A percentile compares a stretch with the other conserved stretches of the same genome.
phyloP scores from a whole-genome alignment of 495 filamentous ascomycete species.

The Chlorociboria aeruginascens region DNA sequence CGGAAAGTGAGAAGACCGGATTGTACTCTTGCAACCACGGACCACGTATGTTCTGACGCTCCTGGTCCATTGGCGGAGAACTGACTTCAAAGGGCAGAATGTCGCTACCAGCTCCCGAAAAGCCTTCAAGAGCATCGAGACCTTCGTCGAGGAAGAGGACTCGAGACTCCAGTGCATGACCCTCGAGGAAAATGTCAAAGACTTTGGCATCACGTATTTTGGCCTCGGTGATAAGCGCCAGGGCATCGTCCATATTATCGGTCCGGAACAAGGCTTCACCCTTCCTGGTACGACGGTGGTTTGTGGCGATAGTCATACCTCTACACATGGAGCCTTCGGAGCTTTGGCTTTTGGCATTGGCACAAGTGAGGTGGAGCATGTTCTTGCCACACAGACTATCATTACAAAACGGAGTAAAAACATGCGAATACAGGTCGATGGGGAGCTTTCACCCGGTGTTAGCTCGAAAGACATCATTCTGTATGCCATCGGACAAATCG shows the following conservation, averaged over 20 bases:
- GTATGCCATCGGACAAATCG: slow-evolving; percentile 86
- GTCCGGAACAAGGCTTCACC: slow-evolving; percentile 98
- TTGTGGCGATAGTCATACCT: slow-evolving; percentile 95
- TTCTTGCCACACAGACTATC: slow-evolving; percentile 88
- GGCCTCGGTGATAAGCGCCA: slow-evolving; percentile 92
- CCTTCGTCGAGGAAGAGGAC: slow-evolving; percentile 88
- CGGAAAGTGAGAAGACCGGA: slow-evolving; percentile 85
- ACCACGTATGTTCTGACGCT: slow-evolving; percentile 60
- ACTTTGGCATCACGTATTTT: slow-evolving; percentile 94
- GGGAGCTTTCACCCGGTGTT: slow-evolving; percentile 79
- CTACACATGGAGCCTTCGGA: slow-evolving; percentile 94
- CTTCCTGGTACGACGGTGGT: slow-evolving; percentile 95
- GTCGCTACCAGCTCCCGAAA: slow-evolving; percentile 83
- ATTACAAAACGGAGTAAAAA: slow-evolving; percentile 95
- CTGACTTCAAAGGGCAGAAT: slow-evolving; percentile 47
- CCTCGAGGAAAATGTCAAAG: slow-evolving; percentile 93
- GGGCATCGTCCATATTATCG: slow-evolving; percentile 97
- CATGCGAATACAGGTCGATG: slow-evolving; percentile 94
- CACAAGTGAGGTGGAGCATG: slow-evolving; percentile 97
- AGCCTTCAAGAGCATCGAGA: slow-evolving; percentile 72
- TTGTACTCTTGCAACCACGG: slow-evolving; percentile 91
- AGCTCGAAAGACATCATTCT: slow-evolving; percentile 95
- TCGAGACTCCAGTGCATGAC: slow-evolving; percentile 89
- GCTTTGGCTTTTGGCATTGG: slow-evolving; percentile 95
- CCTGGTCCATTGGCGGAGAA: background rate